Base-by-base conservation (phyloP, 148 eudicot genomes). In the Rhododendron ovatum region DNA sequence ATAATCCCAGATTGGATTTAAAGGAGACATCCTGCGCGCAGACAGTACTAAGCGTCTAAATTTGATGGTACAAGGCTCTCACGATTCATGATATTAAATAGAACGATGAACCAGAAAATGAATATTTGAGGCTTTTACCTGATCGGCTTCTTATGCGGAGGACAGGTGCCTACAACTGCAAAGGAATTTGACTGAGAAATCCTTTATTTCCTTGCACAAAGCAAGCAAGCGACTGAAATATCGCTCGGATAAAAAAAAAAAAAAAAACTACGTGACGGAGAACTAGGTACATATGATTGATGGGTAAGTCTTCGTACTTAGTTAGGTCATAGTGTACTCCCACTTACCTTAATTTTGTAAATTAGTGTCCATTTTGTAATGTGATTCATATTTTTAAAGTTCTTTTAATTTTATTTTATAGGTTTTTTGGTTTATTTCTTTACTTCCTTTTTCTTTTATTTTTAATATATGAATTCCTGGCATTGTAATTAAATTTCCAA, bases 1-100 rank as follows among this genome's bases (percentile, higher is more conserved):
- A 85, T 89, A 87, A 86, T 90, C 90, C 89, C 96, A 97, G 99
- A 89, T 94, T 67, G 98, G 94, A 88, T 91, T 88, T 82, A 97
- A 94, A 93, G 96, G 93, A 86, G 99, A 97, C 67, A 91, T 69
- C 88, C 89, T 97, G 74, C 98, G 99, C 7, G 85, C 96, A 80
- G 99, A 97, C 89, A 93, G 96, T 88, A 92, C 92, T 87, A 90
- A 92, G 91, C 89, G 93, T 86, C 85, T 93, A 87, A 84, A 92
- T 89, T 88, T 95, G 94, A 90, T 93, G 91, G 91, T 94, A 91
- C 97, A 89, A 89, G 93, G 94, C 90, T 80, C 95, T 89, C 97
- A 87, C 80, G 93, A 92, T 92, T 95, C 94, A 87, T 93, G 98
- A 95, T 94, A 91, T 76, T 90, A 84, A 81, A 82, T 78, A 71